Evolutionary conservation across 2,329 filamentous ascomycete genomes (phyloP).

Genomic region (Neonectria ditissima): DNA sequence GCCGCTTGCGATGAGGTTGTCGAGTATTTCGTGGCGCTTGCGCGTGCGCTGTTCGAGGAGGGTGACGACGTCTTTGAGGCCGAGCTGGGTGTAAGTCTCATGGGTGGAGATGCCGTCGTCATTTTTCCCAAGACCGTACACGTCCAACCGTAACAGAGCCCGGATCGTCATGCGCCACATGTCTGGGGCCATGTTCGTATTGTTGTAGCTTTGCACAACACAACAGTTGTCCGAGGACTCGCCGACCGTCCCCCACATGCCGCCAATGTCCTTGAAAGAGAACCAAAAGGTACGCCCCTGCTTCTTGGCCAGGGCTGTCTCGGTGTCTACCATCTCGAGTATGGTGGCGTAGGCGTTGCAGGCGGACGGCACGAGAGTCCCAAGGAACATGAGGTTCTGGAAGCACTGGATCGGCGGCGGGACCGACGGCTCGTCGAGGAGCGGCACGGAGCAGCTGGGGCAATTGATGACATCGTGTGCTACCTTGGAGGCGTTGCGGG

Average conservation of each 20-base stretch:
- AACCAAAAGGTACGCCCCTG: constrained; percentile 59
- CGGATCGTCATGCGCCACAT: constrained; percentile 67
- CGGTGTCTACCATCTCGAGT: constrained; percentile 65
- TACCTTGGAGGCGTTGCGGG: constrained; percentile 60
- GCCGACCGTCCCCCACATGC: constrained; percentile 57
- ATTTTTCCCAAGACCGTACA: constrained; percentile 63
- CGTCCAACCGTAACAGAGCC: constrained; percentile 66
- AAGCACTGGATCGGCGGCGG: constrained; percentile 61
- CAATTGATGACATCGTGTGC: constrained; percentile 67
- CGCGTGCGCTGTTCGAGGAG: constrained; percentile 64
- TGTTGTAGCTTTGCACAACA: constrained; percentile 50
- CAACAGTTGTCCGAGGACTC: constrained; percentile 44
- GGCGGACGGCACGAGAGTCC: constrained; percentile 67
- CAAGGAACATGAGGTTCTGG: constrained; percentile 70
- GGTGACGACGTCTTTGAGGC: constrained; percentile 66
- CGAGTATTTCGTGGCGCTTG: constrained; percentile 62
- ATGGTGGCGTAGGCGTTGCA: constrained; percentile 69
- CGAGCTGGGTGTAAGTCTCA: constrained; percentile 53
- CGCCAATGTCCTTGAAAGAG: constrained; percentile 60
- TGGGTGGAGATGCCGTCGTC: constrained; percentile 29
- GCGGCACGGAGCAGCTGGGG: constrained; percentile 58
- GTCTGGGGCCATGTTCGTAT: constrained; percentile 61
- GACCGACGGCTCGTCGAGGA: constrained; percentile 49
- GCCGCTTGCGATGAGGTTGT: constrained; percentile 58
- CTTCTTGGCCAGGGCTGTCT: constrained; percentile 58